Base-by-base conservation (phyloP, 225 moss, liverwort and hornwort genomes). In the Pseudoscleropodium purum region DNA sequence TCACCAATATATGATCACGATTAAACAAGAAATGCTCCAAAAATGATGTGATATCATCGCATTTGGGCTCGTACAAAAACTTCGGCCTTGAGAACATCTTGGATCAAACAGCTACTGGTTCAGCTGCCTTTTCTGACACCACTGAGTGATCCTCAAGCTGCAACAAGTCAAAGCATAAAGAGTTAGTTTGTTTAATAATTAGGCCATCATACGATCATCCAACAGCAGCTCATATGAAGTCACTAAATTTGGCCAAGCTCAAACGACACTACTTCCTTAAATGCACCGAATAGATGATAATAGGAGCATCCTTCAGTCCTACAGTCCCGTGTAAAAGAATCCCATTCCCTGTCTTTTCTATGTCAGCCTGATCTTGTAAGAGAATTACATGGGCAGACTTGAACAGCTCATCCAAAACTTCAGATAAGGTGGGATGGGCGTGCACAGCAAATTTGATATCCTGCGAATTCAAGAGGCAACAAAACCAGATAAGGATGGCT, bases 331-430 rank as follows among this genome's bases (percentile, higher is more conserved):
- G 33, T 67, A 61, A 51, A 56, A 27, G 17, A 59, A 59, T 74
- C 60, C 21, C 29, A 49, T 49, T 67, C 74, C 60, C 37, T 37
- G 68, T 68, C 62, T 61, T 45, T 49, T 56, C 56, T 63, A 79
- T 49, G 39, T 45, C 77, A 70, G 25, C 37, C 12, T 47, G 23
- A 70, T 83, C 37, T 54, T 85, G 85, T 63, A 56, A 77, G 89
- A 66, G 70, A 77, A 88, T 83, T 91, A 97, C 95, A 95, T 96
- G 94, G 87, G 96, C 99, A 92, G 95, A 94, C 90, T 97, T 99
- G 92, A 99, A 99, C 56, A 97, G 92, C 90, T 99, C 99, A 89
- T 97, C 99, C 87, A 99, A 91, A 62, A 99, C 97, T 91, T 99
- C 99, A 81, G 95, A 99, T 65, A 97, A 91, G 63, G 96, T 99